These are phyloP conservation scores for Hypoxylon sp. DNA, from an alignment of 2,329 filamentous ascomycete species.

Conservation along the genomic window DNA sequence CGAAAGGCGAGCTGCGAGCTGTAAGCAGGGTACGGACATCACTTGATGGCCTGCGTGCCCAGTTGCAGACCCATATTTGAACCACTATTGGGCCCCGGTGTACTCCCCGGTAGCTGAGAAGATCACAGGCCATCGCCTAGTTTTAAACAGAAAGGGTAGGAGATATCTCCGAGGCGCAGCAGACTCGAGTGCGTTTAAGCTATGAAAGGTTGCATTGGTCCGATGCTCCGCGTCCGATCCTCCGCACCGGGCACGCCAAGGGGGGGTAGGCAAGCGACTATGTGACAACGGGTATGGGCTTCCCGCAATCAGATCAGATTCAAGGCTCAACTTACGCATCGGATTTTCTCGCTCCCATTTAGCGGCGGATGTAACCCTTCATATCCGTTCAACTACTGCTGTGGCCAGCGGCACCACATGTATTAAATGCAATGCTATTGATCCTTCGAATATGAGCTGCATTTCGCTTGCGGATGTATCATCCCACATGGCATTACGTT, in stretches of 20 bases:
- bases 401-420: background rate
- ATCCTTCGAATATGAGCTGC: background rate
- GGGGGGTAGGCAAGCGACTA: background rate
- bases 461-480: background rate
- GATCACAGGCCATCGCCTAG: background rate
- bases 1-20: background rate
- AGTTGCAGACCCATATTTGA: background rate
- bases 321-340: background rate
- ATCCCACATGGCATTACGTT: background rate
- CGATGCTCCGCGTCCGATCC: conserved; percentile 3
- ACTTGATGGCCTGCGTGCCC: background rate
- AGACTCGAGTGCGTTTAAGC: background rate
- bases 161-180: background rate
- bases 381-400: background rate
- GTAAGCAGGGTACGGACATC: background rate
- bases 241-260: background rate
- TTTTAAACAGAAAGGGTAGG: background rate
- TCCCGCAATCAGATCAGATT: background rate
- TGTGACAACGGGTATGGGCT: background rate
- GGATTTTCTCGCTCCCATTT: conserved; percentile 1
- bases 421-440: background rate
- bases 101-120: background rate
- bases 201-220: background rate
- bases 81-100: background rate
- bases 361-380: background rate